Evolutionary conservation across 148 eudicot genomes (phyloP).

Genomic region (Amaranthus cruentus): DNA sequence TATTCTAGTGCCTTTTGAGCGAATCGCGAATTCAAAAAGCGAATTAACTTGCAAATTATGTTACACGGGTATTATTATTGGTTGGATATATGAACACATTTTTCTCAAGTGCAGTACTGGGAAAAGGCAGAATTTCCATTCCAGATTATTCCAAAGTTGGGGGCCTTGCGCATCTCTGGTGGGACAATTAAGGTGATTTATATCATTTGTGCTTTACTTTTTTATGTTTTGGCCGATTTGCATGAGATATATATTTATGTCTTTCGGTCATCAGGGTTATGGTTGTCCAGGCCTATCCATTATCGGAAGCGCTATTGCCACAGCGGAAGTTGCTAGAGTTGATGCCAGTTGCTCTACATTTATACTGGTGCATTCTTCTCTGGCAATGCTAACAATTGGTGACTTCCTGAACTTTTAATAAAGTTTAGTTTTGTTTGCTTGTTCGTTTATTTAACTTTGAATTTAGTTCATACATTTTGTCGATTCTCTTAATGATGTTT

Average conservation of each 20-base stretch:
- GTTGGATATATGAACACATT: constrained; percentile 5
- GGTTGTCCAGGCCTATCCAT: constrained; percentile 90
- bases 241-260: constrained; percentile 18
- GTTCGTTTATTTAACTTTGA: background rate
- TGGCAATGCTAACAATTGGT: constrained; percentile 97
- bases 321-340: constrained; percentile 86
- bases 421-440: too few species aligned
- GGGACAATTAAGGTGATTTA: constrained; percentile 78
- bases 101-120: constrained; percentile 59
- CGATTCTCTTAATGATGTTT: background rate
- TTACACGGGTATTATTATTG: background rate
- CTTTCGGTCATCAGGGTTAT: constrained; percentile 57
- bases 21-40: too few species aligned
- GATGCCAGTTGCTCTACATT: constrained; percentile 99
- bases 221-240: background rate
- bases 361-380: constrained; percentile 89
- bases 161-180: constrained; percentile 64
- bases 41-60: too few species aligned
- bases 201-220: background rate
- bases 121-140: constrained; percentile 97
- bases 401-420: constrained; percentile 8
- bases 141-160: constrained; percentile 79
- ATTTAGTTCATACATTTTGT: background rate
- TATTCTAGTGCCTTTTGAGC: too few species aligned
- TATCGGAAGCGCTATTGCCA: constrained; percentile 67